A percentile compares a stretch with the other conserved stretches of the same genome.
These are phyloP conservation scores for Globisporangium heterothallicum DNA, from an alignment of 352 stramenopile genomes.

Conservation along the genomic window DNA sequence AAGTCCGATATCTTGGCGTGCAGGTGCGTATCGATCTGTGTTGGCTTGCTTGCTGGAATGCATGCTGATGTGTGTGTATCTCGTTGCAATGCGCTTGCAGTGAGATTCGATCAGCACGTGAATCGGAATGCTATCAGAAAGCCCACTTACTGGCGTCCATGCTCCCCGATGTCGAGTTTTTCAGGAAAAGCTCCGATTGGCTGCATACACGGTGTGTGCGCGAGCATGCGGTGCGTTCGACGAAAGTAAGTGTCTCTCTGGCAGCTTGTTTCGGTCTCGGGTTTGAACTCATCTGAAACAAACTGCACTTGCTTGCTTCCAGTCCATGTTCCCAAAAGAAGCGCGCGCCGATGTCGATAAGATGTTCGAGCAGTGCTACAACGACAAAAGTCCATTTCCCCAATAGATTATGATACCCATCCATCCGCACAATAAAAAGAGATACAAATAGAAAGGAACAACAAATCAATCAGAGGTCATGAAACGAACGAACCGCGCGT, in stretches of 20 bases:
- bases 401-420: neutral
- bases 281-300: too few species aligned
- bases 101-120: conserved; percentile 73
- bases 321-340: conserved; percentile 79
- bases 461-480: too few species aligned
- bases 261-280: neutral
- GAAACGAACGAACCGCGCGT: too few species aligned
- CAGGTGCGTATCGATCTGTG: conserved; percentile 30
- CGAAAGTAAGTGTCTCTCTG: conserved; percentile 34
- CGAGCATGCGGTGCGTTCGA: conserved; percentile 71
- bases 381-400: conserved; percentile 59
- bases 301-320: too few species aligned
- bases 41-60: neutral
- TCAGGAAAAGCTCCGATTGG: conserved; percentile 55
- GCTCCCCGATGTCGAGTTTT: conserved; percentile 57
- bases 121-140: conserved; percentile 82
- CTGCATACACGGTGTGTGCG: conserved; percentile 62
- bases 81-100: too few species aligned
- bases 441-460: neutral
- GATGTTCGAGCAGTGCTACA: conserved; percentile 77
- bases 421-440: neutral
- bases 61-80: neutral
- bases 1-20: conserved; percentile 71
- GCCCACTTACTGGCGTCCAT: conserved; percentile 51
- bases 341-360: conserved; percentile 61